A percentile compares a stretch with the other conserved stretches of the same genome.
phyloP scores from a whole-genome alignment of 1,284 basidiomycete genomes.

The Veloporphyrellus conicus region DNA sequence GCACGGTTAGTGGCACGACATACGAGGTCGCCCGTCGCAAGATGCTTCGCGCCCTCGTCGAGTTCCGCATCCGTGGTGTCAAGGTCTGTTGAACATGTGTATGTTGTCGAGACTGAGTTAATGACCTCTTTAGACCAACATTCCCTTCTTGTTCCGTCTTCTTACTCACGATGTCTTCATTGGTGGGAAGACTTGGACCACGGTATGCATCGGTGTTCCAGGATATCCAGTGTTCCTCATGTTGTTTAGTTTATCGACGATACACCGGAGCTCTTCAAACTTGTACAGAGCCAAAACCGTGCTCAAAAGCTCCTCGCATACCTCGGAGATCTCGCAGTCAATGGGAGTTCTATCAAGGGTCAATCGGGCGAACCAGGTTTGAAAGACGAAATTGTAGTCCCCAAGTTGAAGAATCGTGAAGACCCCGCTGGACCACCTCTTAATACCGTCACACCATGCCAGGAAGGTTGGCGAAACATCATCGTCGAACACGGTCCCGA shows the following conservation, averaged over 20 bases:
- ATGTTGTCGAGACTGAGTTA: background rate
- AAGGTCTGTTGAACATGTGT: conserved; percentile 53
- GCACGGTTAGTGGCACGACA: conserved; percentile 92
- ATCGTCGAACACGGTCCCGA: conserved; percentile 97
- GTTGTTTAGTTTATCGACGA: conserved; percentile 89
- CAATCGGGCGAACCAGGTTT: conserved; percentile 93
- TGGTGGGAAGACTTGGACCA: conserved; percentile 96
- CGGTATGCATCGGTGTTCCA: conserved; percentile 45
- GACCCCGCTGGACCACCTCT: conserved; percentile 71
- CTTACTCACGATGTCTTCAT: conserved; percentile 98
- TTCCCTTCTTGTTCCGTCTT: conserved; percentile 97
- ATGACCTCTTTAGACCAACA: conserved; percentile 72
- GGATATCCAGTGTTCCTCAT: conserved; percentile 5
- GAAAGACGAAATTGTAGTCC: conserved; percentile 84
- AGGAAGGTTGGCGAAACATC: conserved; percentile 96
- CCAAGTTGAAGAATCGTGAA: conserved; percentile 75
- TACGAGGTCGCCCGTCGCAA: conserved; percentile 98
- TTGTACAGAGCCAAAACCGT: conserved; percentile 96
- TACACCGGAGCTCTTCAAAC: conserved; percentile 97
- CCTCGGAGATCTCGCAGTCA: conserved; percentile 96
- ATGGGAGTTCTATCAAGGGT: conserved; percentile 95
- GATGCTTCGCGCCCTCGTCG: conserved; percentile 97
- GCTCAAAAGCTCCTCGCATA: conserved; percentile 97
- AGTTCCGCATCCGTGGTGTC: conserved; percentile 99
- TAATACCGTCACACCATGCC: conserved; percentile 81